Percentiles rank a stretch among this genome's conserved stretches.
Conservation (phyloP, 305 asterid species). For the Rubia tinctorum region DNA sequence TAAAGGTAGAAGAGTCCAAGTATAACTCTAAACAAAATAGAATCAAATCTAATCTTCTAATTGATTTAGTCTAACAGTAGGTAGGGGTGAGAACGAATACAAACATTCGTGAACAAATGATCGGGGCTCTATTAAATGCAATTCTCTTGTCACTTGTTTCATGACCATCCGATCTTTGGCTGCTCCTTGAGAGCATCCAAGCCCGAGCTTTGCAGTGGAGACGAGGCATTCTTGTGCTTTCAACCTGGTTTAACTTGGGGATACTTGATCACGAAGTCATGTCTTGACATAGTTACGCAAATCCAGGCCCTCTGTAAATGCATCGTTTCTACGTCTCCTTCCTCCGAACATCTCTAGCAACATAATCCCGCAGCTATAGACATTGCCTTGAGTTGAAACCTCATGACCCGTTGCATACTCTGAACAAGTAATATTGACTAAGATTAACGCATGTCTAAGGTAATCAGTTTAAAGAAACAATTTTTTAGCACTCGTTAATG, state of each 20-base stretch:
- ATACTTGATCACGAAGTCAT: slow-evolving; percentile 4
- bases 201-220: no score
- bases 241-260: background rate
- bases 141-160: background rate
- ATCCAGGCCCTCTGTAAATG: background rate
- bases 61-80: no score
- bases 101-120: no score
- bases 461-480: no score
- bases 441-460: no score
- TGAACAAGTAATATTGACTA: no score
- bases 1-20: no score
- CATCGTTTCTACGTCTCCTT: slow-evolving; percentile 18
- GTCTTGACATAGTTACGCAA: slow-evolving; percentile 8
- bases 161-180: slow-evolving; percentile 20
- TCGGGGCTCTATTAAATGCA: background rate
- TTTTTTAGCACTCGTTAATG: no score
- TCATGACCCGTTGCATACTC: background rate
- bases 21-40: no score
- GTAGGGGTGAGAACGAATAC: no score
- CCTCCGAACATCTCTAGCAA: background rate
- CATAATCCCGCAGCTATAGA: background rate
- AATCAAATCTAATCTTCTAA: no score
- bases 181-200: background rate
- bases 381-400: background rate
- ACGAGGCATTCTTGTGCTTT: background rate